Evolutionary conservation across 2,329 filamentous ascomycete genomes (phyloP), one percentile per base, ranked within the genome.

Genomic region (Berkeleyomyces rouxiae): DNA sequence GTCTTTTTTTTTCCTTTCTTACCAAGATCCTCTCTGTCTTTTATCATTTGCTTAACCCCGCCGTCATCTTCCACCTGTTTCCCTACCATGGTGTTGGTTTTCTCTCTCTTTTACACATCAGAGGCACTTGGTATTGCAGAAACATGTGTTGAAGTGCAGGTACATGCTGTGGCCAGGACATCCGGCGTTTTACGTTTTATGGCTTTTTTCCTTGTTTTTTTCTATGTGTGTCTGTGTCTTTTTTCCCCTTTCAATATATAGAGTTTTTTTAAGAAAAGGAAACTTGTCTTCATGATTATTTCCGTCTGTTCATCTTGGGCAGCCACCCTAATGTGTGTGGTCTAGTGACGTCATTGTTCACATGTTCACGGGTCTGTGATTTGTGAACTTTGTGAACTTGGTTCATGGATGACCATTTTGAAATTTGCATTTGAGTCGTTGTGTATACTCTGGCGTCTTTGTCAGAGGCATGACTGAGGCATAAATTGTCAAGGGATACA

Each of bases 121-220:
- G 13, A 60, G 51, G 58, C 42, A 37, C 57, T 11, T 37, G 62
- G 46, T 59, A 42, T 61, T 55, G 62, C 44, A 37, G 39, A 57
- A 42, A 55, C 23, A 49, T 53, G 53, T 61, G 57, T 60, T 49
- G 44, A 58, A 53, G 51, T 39, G 16, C 51, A 55, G 51, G 6
- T 62, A 58, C 47, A 61, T 55, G 42, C 36, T 42, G 36, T 42
- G n/a, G 46, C 10, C 47, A 61, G 16, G 59, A 37, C 59, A 53
- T 61, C 47, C 13, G 58, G 58, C 58, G 58, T 61, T 23, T 23
- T 61, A 61, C 23, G 39, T 61, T 61, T 61, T 61, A 51, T 53
- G 59, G 33, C 47, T 53, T 61, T 59, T 49, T 57, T 57, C 42
- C 49, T 58, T 13, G 36, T 61, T 40, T 33, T 55, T 53, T 40